phyloP scores from a whole-genome alignment of 2,329 filamentous ascomycete genomes.

The Ophioceras dolichostomum region DNA sequence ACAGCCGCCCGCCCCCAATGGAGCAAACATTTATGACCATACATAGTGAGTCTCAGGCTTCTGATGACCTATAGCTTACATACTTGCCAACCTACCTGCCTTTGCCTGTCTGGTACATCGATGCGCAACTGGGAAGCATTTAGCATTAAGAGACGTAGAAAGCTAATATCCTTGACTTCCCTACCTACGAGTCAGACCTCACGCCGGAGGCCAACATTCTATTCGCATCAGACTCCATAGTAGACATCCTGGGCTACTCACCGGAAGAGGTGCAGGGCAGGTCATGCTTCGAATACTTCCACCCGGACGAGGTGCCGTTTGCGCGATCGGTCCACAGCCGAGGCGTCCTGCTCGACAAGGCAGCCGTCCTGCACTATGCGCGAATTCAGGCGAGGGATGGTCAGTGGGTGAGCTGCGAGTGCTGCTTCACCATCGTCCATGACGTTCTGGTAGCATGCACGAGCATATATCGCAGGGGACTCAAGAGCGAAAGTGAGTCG shows the following conservation, averaged over 20 bases:
- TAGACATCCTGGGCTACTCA: conserved; percentile 70
- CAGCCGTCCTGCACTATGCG: conserved; percentile 72
- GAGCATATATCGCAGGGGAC: conserved; percentile 59
- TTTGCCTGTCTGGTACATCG: too few relatives aligned
- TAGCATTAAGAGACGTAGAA: too few relatives aligned
- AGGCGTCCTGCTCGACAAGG: conserved; percentile 69
- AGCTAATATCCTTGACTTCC: background rate
- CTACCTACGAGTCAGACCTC: conserved; percentile 42
- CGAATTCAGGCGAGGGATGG: conserved; percentile 57
- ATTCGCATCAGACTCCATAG: conserved; percentile 73
- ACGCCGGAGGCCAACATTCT: conserved; percentile 65
- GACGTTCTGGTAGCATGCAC: conserved; percentile 79
- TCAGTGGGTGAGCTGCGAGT: conserved; percentile 70
- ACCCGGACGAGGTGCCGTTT: conserved; percentile 66
- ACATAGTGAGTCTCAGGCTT: conserved; percentile 50
- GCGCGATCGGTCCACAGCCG: conserved; percentile 62
- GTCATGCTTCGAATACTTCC: conserved; percentile 79
- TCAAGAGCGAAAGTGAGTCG: conserved; percentile 61
- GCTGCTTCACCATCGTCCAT: conserved; percentile 80
- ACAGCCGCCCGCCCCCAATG: too few relatives aligned
- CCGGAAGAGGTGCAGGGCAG: conserved; percentile 63
- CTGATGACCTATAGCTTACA: too few relatives aligned
- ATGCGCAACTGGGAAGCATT: too few relatives aligned
- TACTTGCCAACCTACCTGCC: too few relatives aligned
- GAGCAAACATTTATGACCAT: conserved; percentile 88